These are phyloP conservation scores for Diaporthe ilicicola DNA, from an alignment of 2,329 filamentous ascomycete species.

Conservation along the genomic window DNA sequence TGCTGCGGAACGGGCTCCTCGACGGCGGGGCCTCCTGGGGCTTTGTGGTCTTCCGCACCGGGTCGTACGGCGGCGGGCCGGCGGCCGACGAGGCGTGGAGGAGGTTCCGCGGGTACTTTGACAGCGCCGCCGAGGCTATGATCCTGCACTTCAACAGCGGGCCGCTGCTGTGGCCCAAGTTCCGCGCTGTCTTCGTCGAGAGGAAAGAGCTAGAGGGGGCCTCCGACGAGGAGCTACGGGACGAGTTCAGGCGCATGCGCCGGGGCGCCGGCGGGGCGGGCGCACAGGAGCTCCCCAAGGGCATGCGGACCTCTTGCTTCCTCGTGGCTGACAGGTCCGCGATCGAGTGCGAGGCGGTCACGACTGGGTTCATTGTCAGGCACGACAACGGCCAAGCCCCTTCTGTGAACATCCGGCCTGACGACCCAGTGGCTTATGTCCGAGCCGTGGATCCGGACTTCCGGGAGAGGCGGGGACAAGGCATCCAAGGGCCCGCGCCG, in stretches of 20 bases:
- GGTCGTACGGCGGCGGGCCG: neutral
- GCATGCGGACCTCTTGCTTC: slow-evolving; percentile 9
- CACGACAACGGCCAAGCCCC: neutral
- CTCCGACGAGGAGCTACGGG: neutral
- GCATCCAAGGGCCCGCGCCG: neutral
- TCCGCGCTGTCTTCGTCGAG: neutral
- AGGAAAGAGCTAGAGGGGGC: neutral
- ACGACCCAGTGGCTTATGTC: slow-evolving; percentile 11
- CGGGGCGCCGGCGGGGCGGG: too few relatives aligned
- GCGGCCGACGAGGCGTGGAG: slow-evolving; percentile 2
- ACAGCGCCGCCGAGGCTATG: neutral
- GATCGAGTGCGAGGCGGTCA: slow-evolving; percentile 6
- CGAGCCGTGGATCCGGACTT: slow-evolving; percentile 16
- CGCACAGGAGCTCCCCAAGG: slow-evolving; percentile 7
- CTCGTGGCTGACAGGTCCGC: slow-evolving; percentile 1
- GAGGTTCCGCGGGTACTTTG: slow-evolving; percentile 14
- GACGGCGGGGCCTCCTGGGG: slow-evolving; percentile 2
- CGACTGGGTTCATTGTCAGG: neutral
- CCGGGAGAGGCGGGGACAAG: neutral
- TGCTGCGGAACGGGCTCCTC: slow-evolving; percentile 1
- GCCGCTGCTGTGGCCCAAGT: slow-evolving; percentile 1
- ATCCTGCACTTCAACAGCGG: slow-evolving; percentile 11
- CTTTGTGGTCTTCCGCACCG: slow-evolving; percentile 16
- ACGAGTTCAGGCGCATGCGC: neutral
- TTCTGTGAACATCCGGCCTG: neutral